Base-by-base conservation (phyloP, 495 filamentous ascomycete species). In the Annulohypoxylon moriforme region DNA sequence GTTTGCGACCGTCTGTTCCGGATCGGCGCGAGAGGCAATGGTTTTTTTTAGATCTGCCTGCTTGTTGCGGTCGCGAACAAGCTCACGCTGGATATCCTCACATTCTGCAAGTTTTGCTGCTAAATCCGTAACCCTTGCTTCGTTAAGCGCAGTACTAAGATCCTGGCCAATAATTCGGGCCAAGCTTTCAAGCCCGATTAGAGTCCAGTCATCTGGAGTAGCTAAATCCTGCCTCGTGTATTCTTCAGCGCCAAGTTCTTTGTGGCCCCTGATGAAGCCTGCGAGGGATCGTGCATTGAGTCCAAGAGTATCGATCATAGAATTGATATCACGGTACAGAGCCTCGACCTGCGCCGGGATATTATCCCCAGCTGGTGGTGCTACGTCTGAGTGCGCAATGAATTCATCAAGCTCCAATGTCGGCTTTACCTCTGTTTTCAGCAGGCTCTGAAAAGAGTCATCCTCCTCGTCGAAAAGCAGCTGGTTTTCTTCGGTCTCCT, bases 281-380 rank as follows among this genome's bases (percentile, higher is more conserved):
- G 88, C 81, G 25, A 99, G 79, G 10, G 90, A 87, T 4, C 93
- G 89, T 25, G 91, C 89, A 77, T 98, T 98, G 33, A 98, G 84
- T 6, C 94, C 96, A 18, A 98, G 79, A 1, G 92, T 94, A 75
- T 98, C 94, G 27, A 98, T 87, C 96, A 98, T 99, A 11, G 91
- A 92, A 78, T 98, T 98, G 73, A 97, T 93, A 70, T 98, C 96
- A 13, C 93, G 87, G 80, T 94, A 98, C 0, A 98, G 82, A 24
- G 89, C 85, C 77, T 98, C 96, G 63, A 96, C 91, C 79, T 93
- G 89, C 36, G 90, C 89, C 18, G 92, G 87, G 68, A 94, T 85
- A 24, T 88, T 90, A 36, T 87, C 85, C 63, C 84, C 84, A 64
- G 88, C 87, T 0, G 84, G 82, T n/a, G 83, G 77, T 3, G 85